A percentile compares a stretch with the other conserved stretches of the same genome.
Evolutionary conservation across 441 rosid genomes (phyloP).

Genomic region (Erodium moschatum): DNA sequence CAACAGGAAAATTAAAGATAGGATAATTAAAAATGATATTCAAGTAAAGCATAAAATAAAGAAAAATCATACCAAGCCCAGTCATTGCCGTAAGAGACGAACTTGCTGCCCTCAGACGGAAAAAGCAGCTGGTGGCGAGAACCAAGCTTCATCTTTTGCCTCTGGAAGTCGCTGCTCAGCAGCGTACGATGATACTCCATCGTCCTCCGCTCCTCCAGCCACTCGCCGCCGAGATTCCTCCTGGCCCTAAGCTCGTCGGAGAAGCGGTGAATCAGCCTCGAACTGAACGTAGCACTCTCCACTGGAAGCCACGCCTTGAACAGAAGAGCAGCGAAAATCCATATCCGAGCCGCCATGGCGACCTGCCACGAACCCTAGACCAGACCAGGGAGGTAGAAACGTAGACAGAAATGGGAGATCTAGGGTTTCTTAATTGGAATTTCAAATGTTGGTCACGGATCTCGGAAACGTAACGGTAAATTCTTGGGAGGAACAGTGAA

Average conservation of each 20-base stretch:
- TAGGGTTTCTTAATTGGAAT: not conserved
- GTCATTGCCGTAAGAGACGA: constrained; percentile 50
- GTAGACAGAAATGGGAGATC: constrained; percentile 7
- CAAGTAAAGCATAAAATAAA: not conserved
- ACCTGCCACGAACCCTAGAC: not conserved
- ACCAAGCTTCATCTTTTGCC: constrained; percentile 70
- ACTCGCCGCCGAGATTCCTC: constrained; percentile 20
- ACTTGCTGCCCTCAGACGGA: constrained; percentile 68
- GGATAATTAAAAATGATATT: not conserved
- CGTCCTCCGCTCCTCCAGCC: constrained; percentile 47
- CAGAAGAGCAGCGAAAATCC: constrained; percentile 24
- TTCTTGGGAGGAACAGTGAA: not conserved
- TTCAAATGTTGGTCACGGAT: not conserved
- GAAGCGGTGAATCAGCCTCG: constrained; percentile 64
- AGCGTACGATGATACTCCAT: constrained; percentile 48
- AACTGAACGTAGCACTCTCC: constrained; percentile 30
- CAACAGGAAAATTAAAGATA: not conserved
- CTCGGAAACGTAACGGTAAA: not conserved
- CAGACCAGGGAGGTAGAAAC: not conserved
- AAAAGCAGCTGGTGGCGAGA: constrained; percentile 40
- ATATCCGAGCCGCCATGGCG: constrained; percentile 35
- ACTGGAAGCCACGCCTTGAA: constrained; percentile 17
- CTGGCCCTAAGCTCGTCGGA: constrained; percentile 44
- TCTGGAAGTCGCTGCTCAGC: constrained; percentile 36
- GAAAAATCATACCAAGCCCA: constrained; percentile 47